Conservation (phyloP, 1,139 yeast species). For the Pichia sp. region DNA sequence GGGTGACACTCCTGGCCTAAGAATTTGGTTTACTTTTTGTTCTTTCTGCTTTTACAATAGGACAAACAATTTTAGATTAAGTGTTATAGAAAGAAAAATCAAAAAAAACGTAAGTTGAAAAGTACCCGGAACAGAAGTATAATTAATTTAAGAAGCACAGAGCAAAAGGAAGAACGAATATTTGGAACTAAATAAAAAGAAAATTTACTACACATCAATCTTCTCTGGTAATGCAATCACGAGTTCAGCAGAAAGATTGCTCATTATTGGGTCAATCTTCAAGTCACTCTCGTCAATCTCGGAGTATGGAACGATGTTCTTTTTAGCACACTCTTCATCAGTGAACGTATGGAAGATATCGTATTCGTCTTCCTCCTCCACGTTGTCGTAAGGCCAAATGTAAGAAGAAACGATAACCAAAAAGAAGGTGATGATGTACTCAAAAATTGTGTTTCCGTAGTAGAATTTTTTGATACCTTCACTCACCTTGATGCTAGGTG, state of each 20-base stretch:
- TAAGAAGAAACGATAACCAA: not conserved
- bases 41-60: too few species aligned
- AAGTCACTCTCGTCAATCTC: not conserved
- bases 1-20: too few species aligned
- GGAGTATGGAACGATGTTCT: not conserved
- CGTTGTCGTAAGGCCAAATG: not conserved
- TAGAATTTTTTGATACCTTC: not conserved
- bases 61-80: too few species aligned
- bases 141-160: not conserved
- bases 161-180: not conserved
- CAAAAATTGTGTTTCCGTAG: not conserved
- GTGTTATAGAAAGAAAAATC: too few species aligned
- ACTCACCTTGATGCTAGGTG: not conserved
- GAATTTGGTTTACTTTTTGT: too few species aligned
- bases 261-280: not conserved
- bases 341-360: not conserved
- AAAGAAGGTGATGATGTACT: not conserved
- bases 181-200: not conserved
- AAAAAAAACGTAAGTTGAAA: too few species aligned
- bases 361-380: not conserved
- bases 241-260: not conserved
- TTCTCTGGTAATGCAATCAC: not conserved
- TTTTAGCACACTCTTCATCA: conserved; percentile 1
- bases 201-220: not conserved
- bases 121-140: too few species aligned